Evolutionary conservation across 2,329 filamentous ascomycete species (phyloP), one percentile per base, ranked within the genome.

Genomic region (Thelonectria olida): DNA sequence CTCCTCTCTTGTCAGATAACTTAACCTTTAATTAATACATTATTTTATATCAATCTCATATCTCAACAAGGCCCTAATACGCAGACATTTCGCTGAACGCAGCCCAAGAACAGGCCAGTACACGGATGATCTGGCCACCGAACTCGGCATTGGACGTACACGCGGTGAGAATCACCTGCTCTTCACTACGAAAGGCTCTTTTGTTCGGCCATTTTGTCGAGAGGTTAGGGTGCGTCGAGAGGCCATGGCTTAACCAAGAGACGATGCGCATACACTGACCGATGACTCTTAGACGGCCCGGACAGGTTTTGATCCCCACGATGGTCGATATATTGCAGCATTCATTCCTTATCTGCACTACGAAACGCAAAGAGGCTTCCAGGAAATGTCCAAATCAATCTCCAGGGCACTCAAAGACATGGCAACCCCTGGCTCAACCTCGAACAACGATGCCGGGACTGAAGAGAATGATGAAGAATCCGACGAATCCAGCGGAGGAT

Each of bases 261-360:
- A 34, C 7, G n/a, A n/a, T n/a, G n/a, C n/a, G 2, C 31, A 34
- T 34, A 13, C 12, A 13, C 12, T 34, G 9, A 34, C 12, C 28
- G 7, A 34, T 34, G 12, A 15, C 28, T 12, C 22, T 53, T n/a
- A 44, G 27, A 36, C 10, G n/a, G 17, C 17, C 2, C 42, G 8
- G 22, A 47, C 44, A 20, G 23, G 41, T 31, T 22, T 23, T 15
- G n/a, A 19, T 27, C 12, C 15, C 22, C 12, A 19, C 9, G 17
- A 19, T 15, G 44, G 22, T 10, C 53, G 42, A 31, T 56, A 39
- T 27, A 48, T 56, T 49, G 53, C 20, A 25, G 53, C 53, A 56
- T 49, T 56, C 22, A 27, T 79, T 72, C 77, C 78, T 1, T 80
- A 75, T 47, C 72, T 81, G 2, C 78, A 81, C 19, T 81, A 78